Evolutionary conservation across 257 asterid species (phyloP), one percentile per base, ranked within the genome.

Genomic region (Penstemon eatonii): DNA sequence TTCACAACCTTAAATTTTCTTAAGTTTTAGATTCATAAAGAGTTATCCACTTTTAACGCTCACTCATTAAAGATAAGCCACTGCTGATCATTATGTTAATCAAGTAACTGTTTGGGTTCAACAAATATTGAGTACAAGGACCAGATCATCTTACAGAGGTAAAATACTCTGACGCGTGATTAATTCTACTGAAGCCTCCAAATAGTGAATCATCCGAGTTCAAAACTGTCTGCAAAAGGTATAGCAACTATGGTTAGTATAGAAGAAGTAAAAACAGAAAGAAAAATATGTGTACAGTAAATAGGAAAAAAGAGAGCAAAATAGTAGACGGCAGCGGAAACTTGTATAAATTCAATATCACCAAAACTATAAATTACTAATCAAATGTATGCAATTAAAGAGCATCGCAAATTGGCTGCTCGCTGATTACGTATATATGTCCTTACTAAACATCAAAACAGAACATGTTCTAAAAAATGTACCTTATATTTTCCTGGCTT

Each of bases 401-500:
- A 51, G 8, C 47, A 36, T 33, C 13, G 11, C 18, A 65, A 39
- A 19, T 66, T 4, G 4, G 8, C 15, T 49, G 49, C 44, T 65
- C 47, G 50, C n/a, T 7, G 18, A n/a, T 50, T 43, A 13, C 58
- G 38, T 36, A 47, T 1, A 5, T 8, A 9, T 11, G 42, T 37
- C 41, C 38, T 64, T 6, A 13, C 13, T 5, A 9, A 41, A 59
- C 6, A 1, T 25, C 33, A 59, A 42, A 41, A 41, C 3, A 75
- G 8, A 51, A 52, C 0, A 5, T 63, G 38, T 53, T 41, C 8
- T 41, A 55, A 39, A 6, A 43, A 36, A 13, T 58, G 42, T 80
- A 93, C 99, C 97, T 88, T 87, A 80, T 94, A 94, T 74, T 94
- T 94, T 71, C 97, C 99, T n/a, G 92, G 87, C 82, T 83, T 83